A percentile compares a stretch with the other conserved stretches of the same genome.
phyloP scores from a whole-genome alignment of 202 grass and related monocot species.

The Bolboschoenoplectus hybrid region DNA sequence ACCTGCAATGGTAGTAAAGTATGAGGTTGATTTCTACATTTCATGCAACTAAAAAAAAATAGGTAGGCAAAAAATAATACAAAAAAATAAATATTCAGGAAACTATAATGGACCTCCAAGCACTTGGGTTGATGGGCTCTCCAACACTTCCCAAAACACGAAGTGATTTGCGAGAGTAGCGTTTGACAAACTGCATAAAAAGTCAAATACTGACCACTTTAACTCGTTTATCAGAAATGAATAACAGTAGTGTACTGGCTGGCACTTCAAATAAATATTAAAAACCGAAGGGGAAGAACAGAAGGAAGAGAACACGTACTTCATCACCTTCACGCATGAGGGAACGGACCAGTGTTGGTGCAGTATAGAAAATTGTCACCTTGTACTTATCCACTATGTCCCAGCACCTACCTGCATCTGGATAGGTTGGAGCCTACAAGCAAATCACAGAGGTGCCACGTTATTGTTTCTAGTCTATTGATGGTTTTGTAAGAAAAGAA shows the following conservation, averaged over 20 bases:
- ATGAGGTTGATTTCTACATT: neutral
- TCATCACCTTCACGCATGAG: constrained; percentile 89
- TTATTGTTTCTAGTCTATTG: constrained; percentile 4
- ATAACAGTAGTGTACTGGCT: neutral
- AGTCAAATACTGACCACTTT: neutral
- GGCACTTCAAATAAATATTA: constrained; percentile 19
- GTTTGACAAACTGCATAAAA: constrained; percentile 76
- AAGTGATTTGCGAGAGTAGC: constrained; percentile 85
- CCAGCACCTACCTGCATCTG: constrained; percentile 84
- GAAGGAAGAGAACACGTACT: constrained; percentile 49
- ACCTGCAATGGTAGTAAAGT: constrained; percentile 53
- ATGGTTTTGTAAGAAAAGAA: constrained; percentile 4
- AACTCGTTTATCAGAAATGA: neutral
- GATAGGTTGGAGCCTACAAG: constrained; percentile 90
- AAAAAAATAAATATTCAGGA: neutral
- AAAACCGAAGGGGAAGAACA: constrained; percentile 19
- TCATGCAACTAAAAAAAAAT: neutral
- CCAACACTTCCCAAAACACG: constrained; percentile 97
- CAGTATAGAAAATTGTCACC: constrained; percentile 98
- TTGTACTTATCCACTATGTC: constrained; percentile 95
- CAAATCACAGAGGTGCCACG: constrained; percentile 37
- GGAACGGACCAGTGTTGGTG: constrained; percentile 89
- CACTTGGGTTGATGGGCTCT: constrained; percentile 94
- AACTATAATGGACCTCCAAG: constrained; percentile 71
- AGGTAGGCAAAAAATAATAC: neutral